phyloP scores from a whole-genome alignment of 73 alveolate species.

The Paramecium caudatum region DNA sequence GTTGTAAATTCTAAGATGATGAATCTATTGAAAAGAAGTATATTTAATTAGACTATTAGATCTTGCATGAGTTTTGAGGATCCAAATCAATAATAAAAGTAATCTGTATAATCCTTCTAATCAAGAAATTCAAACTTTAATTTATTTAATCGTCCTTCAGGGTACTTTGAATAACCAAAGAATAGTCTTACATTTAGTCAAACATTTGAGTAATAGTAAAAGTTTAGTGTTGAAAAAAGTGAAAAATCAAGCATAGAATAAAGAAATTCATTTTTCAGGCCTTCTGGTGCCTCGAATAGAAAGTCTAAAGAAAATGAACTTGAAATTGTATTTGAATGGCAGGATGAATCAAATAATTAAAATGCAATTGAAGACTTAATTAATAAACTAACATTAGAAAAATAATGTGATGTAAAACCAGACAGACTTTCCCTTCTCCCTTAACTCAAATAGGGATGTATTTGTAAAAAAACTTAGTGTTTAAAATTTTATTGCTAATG shows the following conservation, averaged over 20 bases:
- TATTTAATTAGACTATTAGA: not conserved
- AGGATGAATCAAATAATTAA: not conserved
- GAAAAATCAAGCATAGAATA: not conserved
- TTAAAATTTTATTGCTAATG: conserved; percentile 52
- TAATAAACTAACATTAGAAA: conserved; percentile 32
- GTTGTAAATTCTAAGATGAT: not conserved
- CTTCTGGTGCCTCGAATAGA: not conserved
- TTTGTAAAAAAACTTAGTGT: not conserved
- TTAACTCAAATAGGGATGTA: not conserved
- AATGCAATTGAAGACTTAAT: conserved; percentile 34
- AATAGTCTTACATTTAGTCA: not conserved
- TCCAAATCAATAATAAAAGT: not conserved
- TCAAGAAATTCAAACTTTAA: conserved; percentile 37
- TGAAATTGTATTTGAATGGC: conserved; percentile 37
- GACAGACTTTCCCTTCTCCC: conserved; percentile 22
- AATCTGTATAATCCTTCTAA: conserved; percentile 13
- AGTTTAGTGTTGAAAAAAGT: conserved; percentile 6
- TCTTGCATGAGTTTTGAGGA: conserved; percentile 57
- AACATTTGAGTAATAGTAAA: conserved; percentile 3
- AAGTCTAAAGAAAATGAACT: not conserved
- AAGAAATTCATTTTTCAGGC: not conserved
- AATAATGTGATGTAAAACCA: not conserved
- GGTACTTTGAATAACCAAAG: not conserved
- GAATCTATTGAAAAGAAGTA: conserved; percentile 47
- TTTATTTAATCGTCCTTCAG: not conserved